These are phyloP conservation scores for Neonothopanus nambi DNA, from an alignment of 1,284 basidiomycete species.

Conservation along the genomic window DNA sequence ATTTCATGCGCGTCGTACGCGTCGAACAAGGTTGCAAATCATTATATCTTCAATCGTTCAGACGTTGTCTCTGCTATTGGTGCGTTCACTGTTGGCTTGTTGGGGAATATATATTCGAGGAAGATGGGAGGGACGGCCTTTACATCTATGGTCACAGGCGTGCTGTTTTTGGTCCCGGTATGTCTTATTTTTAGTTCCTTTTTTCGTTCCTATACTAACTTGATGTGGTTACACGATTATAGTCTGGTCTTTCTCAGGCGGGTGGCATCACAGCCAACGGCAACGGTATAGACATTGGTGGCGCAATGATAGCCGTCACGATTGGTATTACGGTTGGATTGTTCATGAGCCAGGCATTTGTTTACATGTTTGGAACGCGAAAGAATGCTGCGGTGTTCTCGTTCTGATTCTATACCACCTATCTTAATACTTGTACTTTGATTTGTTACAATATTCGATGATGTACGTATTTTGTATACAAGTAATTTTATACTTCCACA, in stretches of 20 bases:
- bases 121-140: slow-evolving; percentile 89
- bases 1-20: slow-evolving; percentile 82
- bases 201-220: not conserved
- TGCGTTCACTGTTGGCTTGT: slow-evolving; percentile 79
- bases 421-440: not conserved
- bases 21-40: slow-evolving; percentile 78
- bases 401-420: slow-evolving; percentile 43
- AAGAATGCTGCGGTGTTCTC: slow-evolving; percentile 86
- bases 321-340: slow-evolving; percentile 91
- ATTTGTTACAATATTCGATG: not conserved
- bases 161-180: slow-evolving; percentile 82
- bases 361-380: slow-evolving; percentile 82
- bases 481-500: not conserved
- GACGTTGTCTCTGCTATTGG: slow-evolving; percentile 87
- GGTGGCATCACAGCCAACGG: slow-evolving; percentile 75
- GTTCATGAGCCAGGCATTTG: slow-evolving; percentile 84
- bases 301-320: slow-evolving; percentile 83
- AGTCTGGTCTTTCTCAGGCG: slow-evolving; percentile 86
- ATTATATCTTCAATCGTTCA: slow-evolving; percentile 83
- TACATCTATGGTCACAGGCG: slow-evolving; percentile 87
- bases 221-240: slow-evolving; percentile 9
- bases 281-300: slow-evolving; percentile 73
- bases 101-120: slow-evolving; percentile 84
- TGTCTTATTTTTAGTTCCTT: slow-evolving; percentile 35
- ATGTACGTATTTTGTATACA: too few species aligned